Conservation (phyloP, 2,329 filamentous ascomycete genomes). For the Claviceps sp. region DNA sequence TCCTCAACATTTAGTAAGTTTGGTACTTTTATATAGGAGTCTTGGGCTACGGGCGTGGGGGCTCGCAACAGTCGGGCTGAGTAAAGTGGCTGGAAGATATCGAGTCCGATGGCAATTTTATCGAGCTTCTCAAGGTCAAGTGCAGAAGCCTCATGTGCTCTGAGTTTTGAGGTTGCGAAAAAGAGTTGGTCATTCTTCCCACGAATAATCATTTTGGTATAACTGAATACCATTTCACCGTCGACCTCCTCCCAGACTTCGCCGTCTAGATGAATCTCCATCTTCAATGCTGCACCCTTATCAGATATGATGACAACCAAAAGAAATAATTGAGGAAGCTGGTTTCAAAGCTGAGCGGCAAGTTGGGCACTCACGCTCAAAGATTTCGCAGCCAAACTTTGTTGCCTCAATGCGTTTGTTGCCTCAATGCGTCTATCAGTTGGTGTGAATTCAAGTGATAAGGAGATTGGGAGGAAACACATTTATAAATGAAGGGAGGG, state of each 20-base stretch:
- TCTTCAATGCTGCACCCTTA: not conserved
- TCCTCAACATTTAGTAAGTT: not conserved
- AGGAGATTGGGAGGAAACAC: too few relatives aligned
- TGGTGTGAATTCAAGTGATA: too few relatives aligned
- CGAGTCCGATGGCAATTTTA: not conserved
- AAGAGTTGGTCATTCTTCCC: not conserved
- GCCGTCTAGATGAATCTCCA: not conserved
- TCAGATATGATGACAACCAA: not conserved
- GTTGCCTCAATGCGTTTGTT: too few relatives aligned
- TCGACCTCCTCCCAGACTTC: not conserved
- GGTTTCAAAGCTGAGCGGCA: not conserved
- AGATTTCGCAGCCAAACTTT: too few relatives aligned
- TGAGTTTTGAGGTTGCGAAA: not conserved
- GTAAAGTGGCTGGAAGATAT: not conserved
- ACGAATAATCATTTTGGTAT: not conserved
- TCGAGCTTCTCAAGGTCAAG: not conserved
- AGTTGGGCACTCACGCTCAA: too few relatives aligned
- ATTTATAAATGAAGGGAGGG: too few relatives aligned
- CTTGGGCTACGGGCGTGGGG: not conserved
- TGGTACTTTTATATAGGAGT: not conserved
- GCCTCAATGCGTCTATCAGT: too few relatives aligned
- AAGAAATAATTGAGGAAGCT: not conserved
- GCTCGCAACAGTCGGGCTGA: not conserved
- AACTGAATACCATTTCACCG: not conserved
- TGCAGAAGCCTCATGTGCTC: not conserved